phyloP scores from a whole-genome alignment of 306 rosid genomes.

The Prunus kanzakura region DNA sequence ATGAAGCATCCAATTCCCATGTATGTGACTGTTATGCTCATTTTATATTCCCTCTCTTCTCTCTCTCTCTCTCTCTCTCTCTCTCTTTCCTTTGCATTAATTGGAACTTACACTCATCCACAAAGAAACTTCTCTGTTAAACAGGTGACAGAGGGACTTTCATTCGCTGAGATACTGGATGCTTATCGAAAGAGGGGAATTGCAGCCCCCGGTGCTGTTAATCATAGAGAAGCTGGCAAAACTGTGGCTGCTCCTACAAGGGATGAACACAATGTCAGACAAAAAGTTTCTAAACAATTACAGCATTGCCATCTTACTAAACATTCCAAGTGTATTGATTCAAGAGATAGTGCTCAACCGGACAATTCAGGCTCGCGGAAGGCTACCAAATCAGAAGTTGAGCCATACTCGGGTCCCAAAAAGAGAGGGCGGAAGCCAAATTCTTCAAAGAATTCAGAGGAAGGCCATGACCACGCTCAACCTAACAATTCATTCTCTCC shows the following conservation, averaged over 20 bases:
- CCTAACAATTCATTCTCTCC: conserved; percentile 18
- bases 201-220: conserved; percentile 16
- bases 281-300: conserved; percentile 25
- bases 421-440: conserved; percentile 61
- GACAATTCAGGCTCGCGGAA: conserved; percentile 17
- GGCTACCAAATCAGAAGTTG: conserved; percentile 31
- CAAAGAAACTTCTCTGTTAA: conserved; percentile 9
- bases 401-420: conserved; percentile 28
- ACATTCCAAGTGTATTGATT: conserved; percentile 27
- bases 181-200: no score
- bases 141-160: conserved; percentile 41
- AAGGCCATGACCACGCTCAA: conserved; percentile 30
- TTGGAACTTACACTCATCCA: neutral
- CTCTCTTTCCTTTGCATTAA: neutral
- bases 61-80: no score
- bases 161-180: no score
- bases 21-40: conserved; percentile 28
- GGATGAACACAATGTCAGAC: conserved; percentile 17
- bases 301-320: conserved; percentile 15
- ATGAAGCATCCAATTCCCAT: conserved; percentile 20
- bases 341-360: conserved; percentile 16
- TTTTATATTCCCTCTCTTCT: conserved; percentile 2
- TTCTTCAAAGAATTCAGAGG: conserved; percentile 50
- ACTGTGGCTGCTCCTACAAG: conserved; percentile 24
- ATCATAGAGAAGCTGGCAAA: conserved; percentile 23